Percentiles rank a stretch among this genome's conserved stretches.
Evolutionary conservation across 768 basidiomycete species (phyloP).

Genomic region (Russula earlei): DNA sequence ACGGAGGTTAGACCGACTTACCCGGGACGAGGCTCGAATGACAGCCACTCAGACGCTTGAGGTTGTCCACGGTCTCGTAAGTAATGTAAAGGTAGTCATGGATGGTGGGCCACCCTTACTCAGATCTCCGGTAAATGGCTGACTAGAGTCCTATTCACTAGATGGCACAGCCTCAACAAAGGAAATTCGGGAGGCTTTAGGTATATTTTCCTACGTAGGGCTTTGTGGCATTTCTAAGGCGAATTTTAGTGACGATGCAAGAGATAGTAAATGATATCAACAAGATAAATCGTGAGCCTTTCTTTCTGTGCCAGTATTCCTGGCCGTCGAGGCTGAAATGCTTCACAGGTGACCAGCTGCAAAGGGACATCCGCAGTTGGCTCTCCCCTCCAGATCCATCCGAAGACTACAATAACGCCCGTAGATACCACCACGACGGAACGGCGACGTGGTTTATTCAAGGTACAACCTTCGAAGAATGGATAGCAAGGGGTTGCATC

Average conservation of each 20-base stretch:
- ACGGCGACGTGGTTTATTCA: not conserved
- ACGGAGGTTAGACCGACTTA: not conserved
- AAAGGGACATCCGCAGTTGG: not conserved
- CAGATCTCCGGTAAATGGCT: not conserved
- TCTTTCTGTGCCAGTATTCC: not conserved
- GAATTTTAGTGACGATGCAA: not conserved
- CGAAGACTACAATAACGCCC: not conserved
- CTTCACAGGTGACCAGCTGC: not conserved
- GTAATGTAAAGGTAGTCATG: not conserved
- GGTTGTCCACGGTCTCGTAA: not conserved
- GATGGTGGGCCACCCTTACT: not conserved
- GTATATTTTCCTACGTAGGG: not conserved
- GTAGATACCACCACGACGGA: not conserved
- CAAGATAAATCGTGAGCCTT: not conserved
- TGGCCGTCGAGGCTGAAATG: not conserved
- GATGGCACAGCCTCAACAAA: not conserved
- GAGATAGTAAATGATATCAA: not conserved
- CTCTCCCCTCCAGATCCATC: not conserved
- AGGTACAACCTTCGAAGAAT: not conserved
- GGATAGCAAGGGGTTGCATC: not conserved
- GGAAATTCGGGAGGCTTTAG: not conserved
- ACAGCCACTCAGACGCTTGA: not conserved
- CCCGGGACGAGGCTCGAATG: not conserved
- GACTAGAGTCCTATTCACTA: not conserved
- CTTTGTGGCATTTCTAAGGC: not conserved